These are phyloP conservation scores for Colletotrichum siamense DNA, from an alignment of 2,329 filamentous ascomycete genomes.

Conservation along the genomic window DNA sequence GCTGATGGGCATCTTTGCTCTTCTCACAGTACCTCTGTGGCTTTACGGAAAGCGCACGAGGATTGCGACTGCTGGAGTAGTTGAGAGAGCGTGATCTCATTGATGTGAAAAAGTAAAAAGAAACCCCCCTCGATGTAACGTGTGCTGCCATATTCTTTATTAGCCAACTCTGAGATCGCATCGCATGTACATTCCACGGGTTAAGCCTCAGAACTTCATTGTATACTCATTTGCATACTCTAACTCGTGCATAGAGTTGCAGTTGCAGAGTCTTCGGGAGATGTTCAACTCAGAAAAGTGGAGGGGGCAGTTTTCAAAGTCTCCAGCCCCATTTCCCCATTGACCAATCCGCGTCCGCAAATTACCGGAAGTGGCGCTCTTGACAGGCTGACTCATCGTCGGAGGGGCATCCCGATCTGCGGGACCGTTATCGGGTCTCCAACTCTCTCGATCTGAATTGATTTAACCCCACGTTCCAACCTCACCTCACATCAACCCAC, in stretches of 20 bases:
- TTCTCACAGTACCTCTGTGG: slow-evolving; percentile 39
- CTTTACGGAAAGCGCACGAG: slow-evolving; percentile 40
- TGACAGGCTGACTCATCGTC: background rate
- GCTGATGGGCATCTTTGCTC: slow-evolving; percentile 53
- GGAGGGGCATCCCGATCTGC: background rate
- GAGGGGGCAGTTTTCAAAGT: background rate
- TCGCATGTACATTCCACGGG: background rate
- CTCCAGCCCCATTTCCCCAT: background rate
- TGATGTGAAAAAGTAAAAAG: background rate
- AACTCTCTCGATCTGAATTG: background rate
- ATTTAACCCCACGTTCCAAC: background rate
- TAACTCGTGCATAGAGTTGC: background rate
- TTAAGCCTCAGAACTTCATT: background rate
- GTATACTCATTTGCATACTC: background rate
- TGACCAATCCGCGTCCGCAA: background rate
- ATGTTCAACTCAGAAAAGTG: background rate
- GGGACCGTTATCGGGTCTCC: background rate
- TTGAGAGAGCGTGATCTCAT: background rate
- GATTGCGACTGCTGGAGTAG: slow-evolving; percentile 32
- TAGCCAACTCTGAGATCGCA: background rate
- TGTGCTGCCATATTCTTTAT: background rate
- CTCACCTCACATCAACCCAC: background rate
- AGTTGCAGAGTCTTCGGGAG: background rate
- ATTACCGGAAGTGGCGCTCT: background rate
- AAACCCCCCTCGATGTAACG: background rate